phyloP scores from a whole-genome alignment of 202 grass and related monocot species.

The Carex arenaria region DNA sequence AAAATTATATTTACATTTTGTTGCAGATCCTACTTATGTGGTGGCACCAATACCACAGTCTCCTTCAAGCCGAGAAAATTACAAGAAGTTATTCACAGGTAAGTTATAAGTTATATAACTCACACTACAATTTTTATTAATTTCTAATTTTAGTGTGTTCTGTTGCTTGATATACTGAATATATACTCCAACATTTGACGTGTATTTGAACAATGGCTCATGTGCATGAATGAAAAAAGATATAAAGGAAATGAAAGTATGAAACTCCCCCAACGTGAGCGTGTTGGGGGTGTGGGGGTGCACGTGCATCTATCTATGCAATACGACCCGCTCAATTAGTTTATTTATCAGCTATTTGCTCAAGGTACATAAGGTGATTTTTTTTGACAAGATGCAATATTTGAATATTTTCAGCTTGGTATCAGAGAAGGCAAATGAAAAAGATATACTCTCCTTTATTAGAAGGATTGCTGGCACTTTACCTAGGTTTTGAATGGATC shows the following conservation, averaged over 20 bases:
- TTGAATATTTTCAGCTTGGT: conserved; percentile 49
- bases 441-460: conserved; percentile 97
- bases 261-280: too few species aligned
- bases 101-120: conserved; percentile 15
- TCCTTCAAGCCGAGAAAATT: conserved; percentile 49
- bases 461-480: conserved; percentile 89
- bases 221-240: too few species aligned
- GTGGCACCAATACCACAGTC: conserved; percentile 64
- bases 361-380: not conserved
- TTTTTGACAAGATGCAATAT: not conserved
- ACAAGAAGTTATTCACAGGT: conserved; percentile 88
- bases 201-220: not conserved
- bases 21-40: conserved; percentile 90
- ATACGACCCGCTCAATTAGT: not conserved
- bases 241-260: too few species aligned
- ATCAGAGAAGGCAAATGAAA: conserved; percentile 83
- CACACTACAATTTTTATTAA: not conserved
- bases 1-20: not conserved
- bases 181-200: not conserved
- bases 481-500: conserved; percentile 96
- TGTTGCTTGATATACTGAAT: not conserved
- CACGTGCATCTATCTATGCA: too few species aligned
- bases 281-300: too few species aligned
- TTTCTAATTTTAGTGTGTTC: not conserved
- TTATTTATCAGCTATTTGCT: not conserved